phyloP scores from a whole-genome alignment of 148 eudicot species.

The Pouteria glomerata region DNA sequence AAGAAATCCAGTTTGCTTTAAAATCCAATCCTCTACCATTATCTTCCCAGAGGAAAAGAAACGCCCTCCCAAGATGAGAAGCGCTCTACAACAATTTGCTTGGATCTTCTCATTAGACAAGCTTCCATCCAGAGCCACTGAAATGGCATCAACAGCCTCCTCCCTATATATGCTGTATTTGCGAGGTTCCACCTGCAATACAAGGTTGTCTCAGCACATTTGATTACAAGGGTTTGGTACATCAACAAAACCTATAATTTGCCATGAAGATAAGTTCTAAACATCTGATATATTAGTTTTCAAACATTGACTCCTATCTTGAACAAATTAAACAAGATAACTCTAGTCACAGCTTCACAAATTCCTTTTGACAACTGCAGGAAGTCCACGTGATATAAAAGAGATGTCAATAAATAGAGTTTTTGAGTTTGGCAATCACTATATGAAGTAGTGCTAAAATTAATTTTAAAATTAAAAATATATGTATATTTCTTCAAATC shows the following conservation, averaged over 20 bases:
- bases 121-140: conserved; percentile 32
- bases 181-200: conserved; percentile 31
- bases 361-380: neutral
- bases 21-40: conserved; percentile 46
- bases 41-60: conserved; percentile 41
- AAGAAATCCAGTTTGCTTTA: conserved; percentile 34
- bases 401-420: neutral
- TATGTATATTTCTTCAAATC: neutral
- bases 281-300: neutral
- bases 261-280: neutral
- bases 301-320: neutral
- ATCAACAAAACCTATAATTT: conserved; percentile 1
- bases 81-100: conserved; percentile 38
- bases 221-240: neutral
- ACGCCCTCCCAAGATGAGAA: conserved; percentile 44
- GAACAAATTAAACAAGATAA: neutral
- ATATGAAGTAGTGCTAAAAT: neutral
- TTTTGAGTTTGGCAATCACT: no score
- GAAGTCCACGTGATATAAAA: neutral
- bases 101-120: conserved; percentile 25
- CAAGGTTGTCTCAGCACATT: neutral
- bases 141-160: conserved; percentile 46
- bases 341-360: neutral
- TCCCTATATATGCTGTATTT: conserved; percentile 26
- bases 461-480: neutral